Conservation (phyloP, 2,329 filamentous ascomycete genomes). For the Penicillium fuscoglaucum region DNA sequence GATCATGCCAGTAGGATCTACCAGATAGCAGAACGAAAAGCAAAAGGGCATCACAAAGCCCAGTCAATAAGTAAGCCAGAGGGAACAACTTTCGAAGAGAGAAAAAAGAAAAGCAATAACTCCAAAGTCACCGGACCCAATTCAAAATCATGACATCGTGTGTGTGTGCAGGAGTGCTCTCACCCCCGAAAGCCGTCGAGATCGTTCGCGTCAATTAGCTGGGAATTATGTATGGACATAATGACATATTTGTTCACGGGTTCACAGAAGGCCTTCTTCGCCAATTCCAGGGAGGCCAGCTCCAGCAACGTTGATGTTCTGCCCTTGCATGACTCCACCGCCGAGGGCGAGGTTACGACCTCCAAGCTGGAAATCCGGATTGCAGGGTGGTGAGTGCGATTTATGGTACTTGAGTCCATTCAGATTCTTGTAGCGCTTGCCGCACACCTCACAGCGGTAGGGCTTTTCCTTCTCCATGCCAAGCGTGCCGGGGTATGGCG, state of each 20-base stretch:
- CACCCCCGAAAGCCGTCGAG: conserved; percentile 26
- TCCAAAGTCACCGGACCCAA: conserved; percentile 25
- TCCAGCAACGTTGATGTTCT: conserved; percentile 50
- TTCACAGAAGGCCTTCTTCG: conserved; percentile 44
- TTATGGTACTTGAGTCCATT: conserved; percentile 97
- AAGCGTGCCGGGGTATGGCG: conserved; percentile 90
- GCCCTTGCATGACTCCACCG: conserved; percentile 48
- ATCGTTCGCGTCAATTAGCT: conserved; percentile 32
- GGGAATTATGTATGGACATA: conserved; percentile 26
- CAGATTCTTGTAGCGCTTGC: conserved; percentile 98
- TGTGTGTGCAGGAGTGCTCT: conserved; percentile 19
- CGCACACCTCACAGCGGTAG: conserved; percentile 94
- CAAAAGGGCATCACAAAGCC: neutral
- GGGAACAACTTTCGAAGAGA: conserved; percentile 12
- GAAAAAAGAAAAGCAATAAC: conserved; percentile 20
- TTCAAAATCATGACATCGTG: conserved; percentile 29
- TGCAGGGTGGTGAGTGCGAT: conserved; percentile 83
- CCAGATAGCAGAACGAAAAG: conserved; percentile 1
- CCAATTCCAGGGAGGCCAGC: conserved; percentile 50
- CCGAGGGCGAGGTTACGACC: conserved; percentile 41
- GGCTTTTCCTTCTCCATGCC: conserved; percentile 99
- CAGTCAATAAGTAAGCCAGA: neutral
- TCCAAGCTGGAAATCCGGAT: conserved; percentile 71
- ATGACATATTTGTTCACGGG: conserved; percentile 14
- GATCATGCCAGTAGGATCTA: conserved; percentile 3